Evolutionary conservation across 2,329 filamentous ascomycete species (phyloP), one percentile per base, ranked within the genome.

Genomic region (Neonectria sp.): DNA sequence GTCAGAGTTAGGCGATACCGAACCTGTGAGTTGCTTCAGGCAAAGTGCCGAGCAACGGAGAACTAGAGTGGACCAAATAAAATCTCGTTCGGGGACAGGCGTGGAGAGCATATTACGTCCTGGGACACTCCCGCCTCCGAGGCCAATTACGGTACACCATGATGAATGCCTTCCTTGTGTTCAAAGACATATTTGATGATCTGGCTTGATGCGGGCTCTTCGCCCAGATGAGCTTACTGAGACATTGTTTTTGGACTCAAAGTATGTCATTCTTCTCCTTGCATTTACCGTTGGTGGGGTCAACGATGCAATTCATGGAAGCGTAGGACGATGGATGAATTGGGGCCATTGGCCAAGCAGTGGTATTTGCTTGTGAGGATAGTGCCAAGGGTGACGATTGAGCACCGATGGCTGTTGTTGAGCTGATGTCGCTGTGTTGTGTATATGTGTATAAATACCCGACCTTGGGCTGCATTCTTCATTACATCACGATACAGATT

Each of bases 401-500:
- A 33, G 6, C 17, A 13, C 17, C 17, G 6, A 52, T 21, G 7
- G 11, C 24, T 33, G 17, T 13, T 52, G 37, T 40, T 17, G 15
- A 40, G 37, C 15, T 17, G 37, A 40, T n/a, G 17, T 8, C 37
- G 37, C 37, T n/a, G 15, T 40, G 37, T 7, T 40, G 15, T 40
- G 5, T 35, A 35, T 40, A 7, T n/a, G 3, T 17, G 2, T 7
- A 15, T 40, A 15, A 40, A 53, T 35, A 53, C n/a, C 31, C 12
- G 33, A 35, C 29, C 33, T 35, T 13, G 51, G n/a, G 51, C 49
- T 33, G 49, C 49, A 52, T 33, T 3, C 15, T n/a, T n/a, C 27
- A 35, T 52, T 52, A 33, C 49, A 52, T 52, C 51, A 35, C n/a
- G 53, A 56, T 17, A n/a, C 40, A 35, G 25, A 53, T 55, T 48